Evolutionary conservation across 441 rosid genomes (phyloP).

Genomic region (Gossypium schwendimanii): DNA sequence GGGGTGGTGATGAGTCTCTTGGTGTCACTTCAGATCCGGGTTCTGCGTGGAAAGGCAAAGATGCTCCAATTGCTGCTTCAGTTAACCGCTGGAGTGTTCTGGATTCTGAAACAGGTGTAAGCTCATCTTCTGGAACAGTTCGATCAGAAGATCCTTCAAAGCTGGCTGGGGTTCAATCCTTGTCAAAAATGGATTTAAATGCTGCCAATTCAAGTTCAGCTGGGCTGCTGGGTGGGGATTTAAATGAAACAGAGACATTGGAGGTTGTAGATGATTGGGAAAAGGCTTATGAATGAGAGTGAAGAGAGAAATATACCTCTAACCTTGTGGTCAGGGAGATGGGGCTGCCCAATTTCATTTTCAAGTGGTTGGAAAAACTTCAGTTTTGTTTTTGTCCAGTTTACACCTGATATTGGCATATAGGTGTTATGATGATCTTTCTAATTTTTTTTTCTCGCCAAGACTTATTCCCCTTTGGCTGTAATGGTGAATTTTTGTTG

Average conservation of each 20-base stretch:
- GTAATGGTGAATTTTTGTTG: conserved; percentile 3
- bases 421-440: neutral
- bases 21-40: conserved; percentile 41
- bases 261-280: conserved; percentile 96
- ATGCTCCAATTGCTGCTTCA: conserved; percentile 49
- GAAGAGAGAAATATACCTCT: neutral
- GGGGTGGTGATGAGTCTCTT: conserved; percentile 70
- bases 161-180: conserved; percentile 17
- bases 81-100: conserved; percentile 70
- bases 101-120: conserved; percentile 38
- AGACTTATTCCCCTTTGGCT: neutral
- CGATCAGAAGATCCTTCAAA: conserved; percentile 26
- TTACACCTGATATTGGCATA: neutral
- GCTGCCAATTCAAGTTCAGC: conserved; percentile 20
- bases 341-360: neutral
- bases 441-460: neutral
- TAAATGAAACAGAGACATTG: conserved; percentile 27
- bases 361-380: neutral
- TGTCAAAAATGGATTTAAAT: conserved; percentile 20
- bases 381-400: neutral
- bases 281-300: conserved; percentile 55
- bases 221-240: conserved; percentile 26
- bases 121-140: conserved; percentile 26
- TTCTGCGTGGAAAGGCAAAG: conserved; percentile 52
- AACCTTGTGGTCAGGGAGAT: neutral